These are phyloP conservation scores for Antrodiella citrinella DNA, from an alignment of 768 basidiomycete genomes.

Conservation along the genomic window DNA sequence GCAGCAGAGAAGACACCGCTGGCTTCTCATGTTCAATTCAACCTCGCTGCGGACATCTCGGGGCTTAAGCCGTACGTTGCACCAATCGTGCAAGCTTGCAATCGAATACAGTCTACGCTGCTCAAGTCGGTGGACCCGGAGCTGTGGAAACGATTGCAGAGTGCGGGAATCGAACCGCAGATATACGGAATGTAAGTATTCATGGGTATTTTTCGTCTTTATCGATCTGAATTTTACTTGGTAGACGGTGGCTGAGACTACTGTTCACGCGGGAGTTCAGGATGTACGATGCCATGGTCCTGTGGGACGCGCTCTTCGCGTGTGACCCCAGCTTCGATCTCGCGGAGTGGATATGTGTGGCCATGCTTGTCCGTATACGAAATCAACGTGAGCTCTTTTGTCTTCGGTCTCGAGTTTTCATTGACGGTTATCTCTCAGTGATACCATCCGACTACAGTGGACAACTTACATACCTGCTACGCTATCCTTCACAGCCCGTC, in stretches of 20 bases:
- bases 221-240: slow-evolving; percentile 1
- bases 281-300: slow-evolving; percentile 67
- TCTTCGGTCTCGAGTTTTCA: no score
- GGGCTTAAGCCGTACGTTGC: slow-evolving; percentile 62
- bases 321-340: slow-evolving; percentile 73
- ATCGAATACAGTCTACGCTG: slow-evolving; percentile 64
- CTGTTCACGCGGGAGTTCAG: slow-evolving; percentile 90
- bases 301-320: slow-evolving; percentile 98
- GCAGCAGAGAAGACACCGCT: slow-evolving; percentile 26
- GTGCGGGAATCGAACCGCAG: slow-evolving; percentile 86
- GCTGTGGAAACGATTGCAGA: slow-evolving; percentile 68
- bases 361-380: slow-evolving; percentile 92
- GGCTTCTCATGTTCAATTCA: slow-evolving; percentile 36
- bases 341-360: slow-evolving; percentile 82
- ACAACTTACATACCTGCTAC: slow-evolving; percentile 76
- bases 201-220: background rate
- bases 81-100: slow-evolving; percentile 82
- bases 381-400: slow-evolving; percentile 58
- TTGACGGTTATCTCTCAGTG: slow-evolving; percentile 37
- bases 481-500: slow-evolving; percentile 57
- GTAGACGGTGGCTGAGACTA: slow-evolving; percentile 86
- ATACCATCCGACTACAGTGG: slow-evolving; percentile 81
- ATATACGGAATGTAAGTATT: slow-evolving; percentile 85
- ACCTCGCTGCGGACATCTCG: slow-evolving; percentile 34
- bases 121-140: slow-evolving; percentile 75